Percentiles rank a stretch among this genome's conserved stretches.
Conservation (phyloP, 805 yeast species). For the Candida stauntonica region DNA sequence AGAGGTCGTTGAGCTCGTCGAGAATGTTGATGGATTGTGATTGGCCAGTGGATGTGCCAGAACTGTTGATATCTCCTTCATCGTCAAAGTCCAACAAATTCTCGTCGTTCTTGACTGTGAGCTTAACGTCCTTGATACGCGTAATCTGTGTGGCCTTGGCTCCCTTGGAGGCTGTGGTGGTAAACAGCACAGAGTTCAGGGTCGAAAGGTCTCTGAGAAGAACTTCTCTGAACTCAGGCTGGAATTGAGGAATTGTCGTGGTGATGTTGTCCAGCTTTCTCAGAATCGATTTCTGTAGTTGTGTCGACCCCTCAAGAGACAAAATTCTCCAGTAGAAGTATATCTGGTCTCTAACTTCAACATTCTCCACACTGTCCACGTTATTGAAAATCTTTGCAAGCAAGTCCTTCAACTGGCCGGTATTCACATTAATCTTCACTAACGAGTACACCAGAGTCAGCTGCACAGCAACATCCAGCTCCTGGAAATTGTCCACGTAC, state of each 20-base stretch:
- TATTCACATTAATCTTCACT: conserved; percentile 48
- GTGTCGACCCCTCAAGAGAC: conserved; percentile 39
- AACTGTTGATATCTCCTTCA: conserved; percentile 42
- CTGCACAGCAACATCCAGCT: conserved; percentile 59
- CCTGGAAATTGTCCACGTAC: conserved; percentile 49
- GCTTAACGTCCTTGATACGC: conserved; percentile 73
- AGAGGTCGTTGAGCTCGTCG: not conserved
- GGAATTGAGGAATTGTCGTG: conserved; percentile 67
- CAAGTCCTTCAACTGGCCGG: conserved; percentile 37
- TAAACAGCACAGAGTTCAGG: conserved; percentile 84
- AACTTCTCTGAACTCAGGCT: conserved; percentile 62
- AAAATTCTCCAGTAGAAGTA: conserved; percentile 76
- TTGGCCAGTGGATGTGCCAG: conserved; percentile 75
- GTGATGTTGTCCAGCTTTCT: conserved; percentile 66
- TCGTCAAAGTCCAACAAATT: conserved; percentile 84
- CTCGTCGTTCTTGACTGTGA: conserved; percentile 77
- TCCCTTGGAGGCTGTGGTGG: conserved; percentile 53
- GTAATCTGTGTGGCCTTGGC: conserved; percentile 38
- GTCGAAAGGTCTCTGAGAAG: conserved; percentile 75
- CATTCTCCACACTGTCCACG: conserved; percentile 61
- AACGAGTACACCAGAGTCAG: conserved; percentile 54
- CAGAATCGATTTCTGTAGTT: conserved; percentile 46
- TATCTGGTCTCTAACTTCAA: conserved; percentile 79
- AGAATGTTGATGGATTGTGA: conserved; percentile 27
- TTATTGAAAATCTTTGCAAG: conserved; percentile 62